phyloP scores from a whole-genome alignment of 2,329 filamentous ascomycete species.

The Pyricularia pennisetigena region DNA sequence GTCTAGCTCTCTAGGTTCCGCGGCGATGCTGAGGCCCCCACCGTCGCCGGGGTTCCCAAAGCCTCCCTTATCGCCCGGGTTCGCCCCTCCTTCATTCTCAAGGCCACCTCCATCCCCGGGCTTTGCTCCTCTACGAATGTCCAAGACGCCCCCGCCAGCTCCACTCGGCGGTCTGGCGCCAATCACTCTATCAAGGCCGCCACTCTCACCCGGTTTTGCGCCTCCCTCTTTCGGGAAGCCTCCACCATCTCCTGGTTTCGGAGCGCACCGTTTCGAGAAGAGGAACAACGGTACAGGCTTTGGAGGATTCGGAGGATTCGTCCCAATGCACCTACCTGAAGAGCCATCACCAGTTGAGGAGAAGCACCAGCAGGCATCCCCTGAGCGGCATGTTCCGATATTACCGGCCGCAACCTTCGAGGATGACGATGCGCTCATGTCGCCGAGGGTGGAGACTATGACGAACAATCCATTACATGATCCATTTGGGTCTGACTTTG shows the following conservation, averaged over 20 bases:
- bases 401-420: conserved; percentile 19
- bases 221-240: conserved; percentile 21
- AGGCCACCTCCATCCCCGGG: not conserved
- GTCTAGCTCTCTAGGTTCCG: conserved; percentile 9
- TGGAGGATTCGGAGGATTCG: conserved; percentile 23
- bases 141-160: conserved; percentile 15
- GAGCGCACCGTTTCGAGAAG: conserved; percentile 23
- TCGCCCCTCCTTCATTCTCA: conserved; percentile 6
- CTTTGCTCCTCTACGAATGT: conserved; percentile 5
- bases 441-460: conserved; percentile 63
- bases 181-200: conserved; percentile 13
- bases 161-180: conserved; percentile 10
- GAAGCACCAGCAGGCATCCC: conserved; percentile 11
- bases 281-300: conserved; percentile 19
- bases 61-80: not conserved
- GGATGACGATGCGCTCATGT: conserved; percentile 51
- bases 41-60: not conserved
- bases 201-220: conserved; percentile 27
- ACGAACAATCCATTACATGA: conserved; percentile 56
- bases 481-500: conserved; percentile 24
- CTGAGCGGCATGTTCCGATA: conserved; percentile 26
- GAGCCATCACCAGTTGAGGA: conserved; percentile 6
- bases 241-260: conserved; percentile 35
- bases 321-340: conserved; percentile 13
- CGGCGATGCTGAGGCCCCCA: conserved; percentile 8